Conservation (phyloP, 805 yeast species). For the Monosporozyma siamensis region DNA sequence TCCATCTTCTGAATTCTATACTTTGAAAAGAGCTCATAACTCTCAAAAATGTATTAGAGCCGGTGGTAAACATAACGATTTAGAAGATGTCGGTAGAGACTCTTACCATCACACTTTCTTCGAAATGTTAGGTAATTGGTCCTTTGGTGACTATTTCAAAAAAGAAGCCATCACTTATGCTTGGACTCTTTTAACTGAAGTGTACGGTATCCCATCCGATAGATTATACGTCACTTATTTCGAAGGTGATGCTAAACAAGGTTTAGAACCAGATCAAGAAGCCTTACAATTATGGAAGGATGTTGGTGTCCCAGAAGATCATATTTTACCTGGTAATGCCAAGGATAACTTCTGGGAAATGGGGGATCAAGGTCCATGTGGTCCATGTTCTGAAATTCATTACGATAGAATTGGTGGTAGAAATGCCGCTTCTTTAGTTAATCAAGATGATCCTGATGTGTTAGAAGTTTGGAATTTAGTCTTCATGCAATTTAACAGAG, state of each 20-base stretch:
- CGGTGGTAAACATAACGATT: conserved; percentile 97
- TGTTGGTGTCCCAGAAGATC: conserved; percentile 86
- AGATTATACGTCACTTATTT: conserved; percentile 92
- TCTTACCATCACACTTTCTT: conserved; percentile 97
- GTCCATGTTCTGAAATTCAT: conserved; percentile 97
- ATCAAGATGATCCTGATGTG: conserved; percentile 96
- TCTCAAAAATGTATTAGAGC: conserved; percentile 99
- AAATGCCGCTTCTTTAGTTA: conserved; percentile 84
- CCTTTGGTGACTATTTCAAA: conserved; percentile 97
- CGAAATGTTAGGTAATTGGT: conserved; percentile 99
- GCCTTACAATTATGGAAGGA: conserved; percentile 80
- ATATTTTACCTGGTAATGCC: conserved; percentile 83
- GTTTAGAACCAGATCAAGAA: conserved; percentile 87
- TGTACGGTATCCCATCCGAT: conserved; percentile 67
- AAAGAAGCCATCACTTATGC: conserved; percentile 81
- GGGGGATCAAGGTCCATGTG: conserved; percentile 99
- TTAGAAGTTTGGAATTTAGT: conserved; percentile 97
- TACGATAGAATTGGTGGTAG: conserved; percentile 98
- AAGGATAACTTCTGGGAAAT: conserved; percentile 98
- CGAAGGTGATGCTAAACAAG: conserved; percentile 79
- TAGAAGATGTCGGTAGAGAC: conserved; percentile 97
- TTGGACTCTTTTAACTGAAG: conserved; percentile 85
- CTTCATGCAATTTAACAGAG: conserved; percentile 94
- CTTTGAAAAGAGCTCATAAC: conserved; percentile 81
- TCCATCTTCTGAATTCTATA: conserved; percentile 80